Evolutionary conservation across 306 rosid genomes (phyloP), one percentile per base, ranked within the genome.

Genomic region (Rubus parviflorus): DNA sequence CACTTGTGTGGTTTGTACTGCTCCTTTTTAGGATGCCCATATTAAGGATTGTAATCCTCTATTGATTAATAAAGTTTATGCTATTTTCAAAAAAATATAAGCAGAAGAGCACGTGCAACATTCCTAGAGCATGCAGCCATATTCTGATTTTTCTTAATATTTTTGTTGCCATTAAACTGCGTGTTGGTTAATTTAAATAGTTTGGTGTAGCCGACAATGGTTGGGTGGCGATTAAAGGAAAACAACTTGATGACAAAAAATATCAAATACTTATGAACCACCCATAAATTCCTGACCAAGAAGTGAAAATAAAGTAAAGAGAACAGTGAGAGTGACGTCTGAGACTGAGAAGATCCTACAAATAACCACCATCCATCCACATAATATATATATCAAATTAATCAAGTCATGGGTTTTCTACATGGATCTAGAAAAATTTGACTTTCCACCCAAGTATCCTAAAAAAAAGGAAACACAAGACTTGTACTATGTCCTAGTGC

Each of bases 401-500:
- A 30, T 30, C 35, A 30, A 30, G 35, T 30, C 35, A 30, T 30
- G 35, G 35, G 35, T 30, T 45, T 12, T 43, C 64, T 57, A 57
- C 5, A 8, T 57, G 37, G 64, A 8, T 57, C 37, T 22, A 57
- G 15, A 22, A 4, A 2, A 57, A 57, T 2, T 4, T 22, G 3
- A 57, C 64, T 8, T 20, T 22, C 10, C 16, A 57, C 15, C 64
- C 37, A 20, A 9, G 30, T 22, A 57, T 17, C 20, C 22, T 19
- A 53, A 46, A 22, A 46, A 62, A 11, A 54, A 38, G 8, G 42
- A 2, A 15, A 15, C 37, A 61, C 73, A 81, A 81, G 66, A 30
- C 35, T 12, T 81, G 83, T 72, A 73, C 74, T 7, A 25, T 30
- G 9, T 37, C 68, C 80, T 46, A 30, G 35, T 30, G 35, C 35